Evolutionary conservation across 2,329 filamentous ascomycete genomes (phyloP), one percentile per base, ranked within the genome.

Genomic region (Dryadomyces quercus-mongolicae): DNA sequence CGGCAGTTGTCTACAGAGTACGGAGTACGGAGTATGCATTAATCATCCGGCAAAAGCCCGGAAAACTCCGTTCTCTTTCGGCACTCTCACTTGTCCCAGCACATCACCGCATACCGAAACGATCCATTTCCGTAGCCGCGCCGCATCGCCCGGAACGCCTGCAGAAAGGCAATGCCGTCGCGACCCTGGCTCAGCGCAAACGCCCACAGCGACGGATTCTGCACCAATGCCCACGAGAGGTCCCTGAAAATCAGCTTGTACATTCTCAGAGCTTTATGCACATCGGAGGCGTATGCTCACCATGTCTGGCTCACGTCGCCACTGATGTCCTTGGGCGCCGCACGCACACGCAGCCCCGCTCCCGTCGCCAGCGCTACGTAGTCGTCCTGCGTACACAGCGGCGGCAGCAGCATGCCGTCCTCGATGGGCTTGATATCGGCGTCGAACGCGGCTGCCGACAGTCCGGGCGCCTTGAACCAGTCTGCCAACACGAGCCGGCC

Each of bases 131-230:
- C 73, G 60, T 81, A 82, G 0, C 78, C 78, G 55, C 78, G 69
- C 57, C 77, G 69, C 79, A 82, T 82, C 7, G 79, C 78, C 16
- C 78, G 71, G 66, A 82, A 82, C 1, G 78, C 75, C 62, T 82
- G 78, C 55, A 82, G 64, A 59, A 82, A 82, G 4, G 78, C 77
- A 45, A 82, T 72, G 2, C 77, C 78, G 58, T 82, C 79, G 51
- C 79, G 67, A 12, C 79, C 79, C 60, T 82, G 79, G 21, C 76
- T 75, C 45, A 81, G 72, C 5, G 79, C 79, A 58, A 82, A 81
- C 0, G 78, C 75, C 79, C 79, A 82, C 8, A 82, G 70, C 2
- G 77, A 74, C 0, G 79, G 78, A 25, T 76, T 81, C 57, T 81
- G 77, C 16, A 82, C 72, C 10, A 82, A 67, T 8, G 71, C 70